phyloP scores from a whole-genome alignment of 331 rosid species.

The Quercus tomentella region DNA sequence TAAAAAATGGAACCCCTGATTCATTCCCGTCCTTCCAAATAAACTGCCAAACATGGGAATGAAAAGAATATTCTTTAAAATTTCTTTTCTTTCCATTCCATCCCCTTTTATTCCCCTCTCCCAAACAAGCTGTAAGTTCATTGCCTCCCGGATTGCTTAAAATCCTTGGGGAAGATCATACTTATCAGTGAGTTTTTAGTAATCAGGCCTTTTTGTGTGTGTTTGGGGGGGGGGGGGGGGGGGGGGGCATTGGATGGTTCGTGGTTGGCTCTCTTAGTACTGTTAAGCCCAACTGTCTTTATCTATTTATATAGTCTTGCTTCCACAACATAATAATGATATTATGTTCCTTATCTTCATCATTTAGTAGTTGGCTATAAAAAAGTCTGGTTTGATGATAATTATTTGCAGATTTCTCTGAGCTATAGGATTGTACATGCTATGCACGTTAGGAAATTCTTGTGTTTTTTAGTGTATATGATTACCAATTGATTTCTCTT shows the following conservation, averaged over 20 bases:
- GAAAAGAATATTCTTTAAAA: too few species aligned
- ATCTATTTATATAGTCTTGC: too few species aligned
- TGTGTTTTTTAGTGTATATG: background rate
- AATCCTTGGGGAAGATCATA: too few species aligned
- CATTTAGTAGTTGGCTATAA: background rate
- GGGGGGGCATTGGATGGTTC: background rate
- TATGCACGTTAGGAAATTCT: background rate
- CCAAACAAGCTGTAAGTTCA: too few species aligned
- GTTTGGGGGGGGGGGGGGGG: too few species aligned
- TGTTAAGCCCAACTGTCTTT: background rate
- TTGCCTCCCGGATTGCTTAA: too few species aligned
- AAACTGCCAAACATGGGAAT: too few species aligned
- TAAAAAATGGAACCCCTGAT: too few species aligned
- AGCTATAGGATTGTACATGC: background rate
- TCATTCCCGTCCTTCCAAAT: too few species aligned
- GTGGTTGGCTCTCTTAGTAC: background rate
- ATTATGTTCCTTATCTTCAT: background rate
- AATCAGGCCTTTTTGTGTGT: background rate
- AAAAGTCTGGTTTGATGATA: background rate
- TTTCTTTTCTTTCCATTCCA: too few species aligned
- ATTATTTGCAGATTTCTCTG: background rate
- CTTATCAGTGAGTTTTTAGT: background rate
- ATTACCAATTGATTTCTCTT: conserved; percentile 1
- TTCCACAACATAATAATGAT: too few species aligned
- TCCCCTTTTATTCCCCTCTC: too few species aligned